These are phyloP conservation scores for Hericium rajendrae DNA, from an alignment of 768 basidiomycete species.

Conservation along the genomic window DNA sequence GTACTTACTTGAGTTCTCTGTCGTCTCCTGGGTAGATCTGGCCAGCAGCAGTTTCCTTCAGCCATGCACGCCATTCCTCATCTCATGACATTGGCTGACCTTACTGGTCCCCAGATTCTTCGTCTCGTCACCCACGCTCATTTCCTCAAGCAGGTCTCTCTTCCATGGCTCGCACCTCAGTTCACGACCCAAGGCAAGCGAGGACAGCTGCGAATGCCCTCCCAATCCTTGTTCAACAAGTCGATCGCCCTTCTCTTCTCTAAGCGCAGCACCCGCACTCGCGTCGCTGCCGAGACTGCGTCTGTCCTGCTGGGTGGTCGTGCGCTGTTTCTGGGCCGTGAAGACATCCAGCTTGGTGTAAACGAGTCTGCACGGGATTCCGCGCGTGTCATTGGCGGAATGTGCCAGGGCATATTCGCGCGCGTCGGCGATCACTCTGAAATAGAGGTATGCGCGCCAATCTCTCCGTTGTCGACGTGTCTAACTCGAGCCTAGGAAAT, in stretches of 20 bases:
- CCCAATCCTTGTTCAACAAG: conserved; percentile 72
- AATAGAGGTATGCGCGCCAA: conserved; percentile 58
- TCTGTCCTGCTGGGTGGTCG: conserved; percentile 73
- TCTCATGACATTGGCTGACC: conserved; percentile 84
- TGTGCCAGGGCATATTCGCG: conserved; percentile 96
- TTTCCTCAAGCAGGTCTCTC: conserved; percentile 48
- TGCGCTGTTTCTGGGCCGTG: conserved; percentile 79
- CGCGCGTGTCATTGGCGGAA: conserved; percentile 81
- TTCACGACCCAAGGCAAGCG: conserved; percentile 15
- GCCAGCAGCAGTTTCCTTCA: too few relatives aligned
- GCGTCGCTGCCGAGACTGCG: conserved; percentile 81
- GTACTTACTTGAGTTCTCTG: too few relatives aligned
- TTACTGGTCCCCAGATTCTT: conserved; percentile 64
- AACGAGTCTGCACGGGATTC: conserved; percentile 85
- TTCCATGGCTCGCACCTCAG: conserved; percentile 61
- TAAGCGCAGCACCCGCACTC: conserved; percentile 89
- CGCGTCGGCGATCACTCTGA: conserved; percentile 89
- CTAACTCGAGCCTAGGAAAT: conserved; percentile 53
- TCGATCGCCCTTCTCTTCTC: conserved; percentile 85
- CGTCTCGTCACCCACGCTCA: conserved; percentile 57
- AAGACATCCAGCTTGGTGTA: conserved; percentile 93
- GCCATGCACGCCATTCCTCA: conserved; percentile 37
- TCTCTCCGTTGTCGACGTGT: background rate
- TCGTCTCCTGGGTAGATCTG: too few relatives aligned
- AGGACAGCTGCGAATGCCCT: conserved; percentile 42